phyloP scores from a whole-genome alignment of 2,329 filamentous ascomycete species.

The Beauveria sp. region DNA sequence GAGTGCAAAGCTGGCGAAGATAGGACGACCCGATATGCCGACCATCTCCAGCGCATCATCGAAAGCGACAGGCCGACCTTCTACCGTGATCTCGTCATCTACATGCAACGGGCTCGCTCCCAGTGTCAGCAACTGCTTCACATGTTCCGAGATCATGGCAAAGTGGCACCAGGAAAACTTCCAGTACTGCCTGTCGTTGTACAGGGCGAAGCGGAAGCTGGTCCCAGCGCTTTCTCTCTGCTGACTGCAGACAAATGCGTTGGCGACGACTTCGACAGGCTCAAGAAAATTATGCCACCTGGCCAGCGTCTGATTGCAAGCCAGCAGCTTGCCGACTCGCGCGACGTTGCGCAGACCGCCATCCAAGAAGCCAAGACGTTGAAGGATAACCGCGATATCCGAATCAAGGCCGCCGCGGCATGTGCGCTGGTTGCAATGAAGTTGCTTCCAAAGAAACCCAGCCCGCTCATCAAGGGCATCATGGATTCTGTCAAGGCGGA shows the following conservation, averaged over 20 bases:
- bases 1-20: slow-evolving; percentile 37
- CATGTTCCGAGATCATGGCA: slow-evolving; percentile 84
- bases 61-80: slow-evolving; percentile 73
- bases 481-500: slow-evolving; percentile 98
- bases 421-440: slow-evolving; percentile 84
- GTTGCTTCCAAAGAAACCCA: slow-evolving; percentile 85
- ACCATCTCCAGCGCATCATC: slow-evolving; percentile 64
- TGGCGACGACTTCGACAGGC: slow-evolving; percentile 72
- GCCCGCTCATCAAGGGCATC: slow-evolving; percentile 85
- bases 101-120: slow-evolving; percentile 78
- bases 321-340: slow-evolving; percentile 71
- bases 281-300: slow-evolving; percentile 83
- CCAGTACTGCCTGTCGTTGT: slow-evolving; percentile 83
- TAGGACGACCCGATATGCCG: slow-evolving; percentile 43
- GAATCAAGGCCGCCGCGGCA: slow-evolving; percentile 79
- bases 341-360: slow-evolving; percentile 58
- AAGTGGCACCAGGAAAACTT: slow-evolving; percentile 66
- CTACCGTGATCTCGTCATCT: slow-evolving; percentile 86
- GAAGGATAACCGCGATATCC: slow-evolving; percentile 76
- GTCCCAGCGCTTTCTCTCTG: slow-evolving; percentile 86
- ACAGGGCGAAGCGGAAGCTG: slow-evolving; percentile 85
- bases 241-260: slow-evolving; percentile 82
- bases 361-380: slow-evolving; percentile 73
- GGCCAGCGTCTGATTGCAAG: slow-evolving; percentile 79
- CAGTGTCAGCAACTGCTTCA: slow-evolving; percentile 88